Percentiles rank a stretch among this genome's conserved stretches.
These are phyloP conservation scores for Spathaspora gorwiae DNA, from an alignment of 805 yeast species.

Conservation along the genomic window DNA sequence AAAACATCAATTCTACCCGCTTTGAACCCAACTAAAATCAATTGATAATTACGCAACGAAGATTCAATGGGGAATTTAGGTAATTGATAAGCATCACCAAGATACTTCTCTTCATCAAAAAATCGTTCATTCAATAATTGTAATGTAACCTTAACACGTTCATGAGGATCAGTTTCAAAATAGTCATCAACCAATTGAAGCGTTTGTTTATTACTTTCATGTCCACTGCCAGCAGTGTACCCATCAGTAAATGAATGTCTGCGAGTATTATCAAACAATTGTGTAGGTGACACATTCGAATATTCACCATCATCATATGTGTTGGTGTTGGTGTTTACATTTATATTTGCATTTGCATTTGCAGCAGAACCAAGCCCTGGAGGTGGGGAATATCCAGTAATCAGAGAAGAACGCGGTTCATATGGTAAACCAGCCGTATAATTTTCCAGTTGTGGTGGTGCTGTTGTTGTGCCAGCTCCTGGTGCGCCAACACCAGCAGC, in stretches of 20 bases:
- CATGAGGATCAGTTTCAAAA: conserved; percentile 35
- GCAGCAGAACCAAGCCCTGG: neutral
- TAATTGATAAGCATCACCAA: conserved; percentile 28
- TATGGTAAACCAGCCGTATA: neutral
- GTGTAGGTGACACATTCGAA: conserved; percentile 1
- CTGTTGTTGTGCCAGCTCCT: neutral
- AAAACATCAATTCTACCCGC: conserved; percentile 78
- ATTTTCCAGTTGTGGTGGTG: neutral
- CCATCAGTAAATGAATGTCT: conserved; percentile 12
- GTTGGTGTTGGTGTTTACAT: neutral
- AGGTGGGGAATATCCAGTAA: conserved; percentile 4
- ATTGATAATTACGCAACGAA: conserved; percentile 30
- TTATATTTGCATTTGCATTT: neutral
- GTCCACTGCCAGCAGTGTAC: conserved; percentile 1
- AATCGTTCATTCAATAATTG: conserved; percentile 23
- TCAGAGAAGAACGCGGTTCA: conserved; percentile 5
- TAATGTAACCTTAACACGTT: conserved; percentile 34
- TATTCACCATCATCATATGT: neutral
- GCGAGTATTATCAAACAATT: conserved; percentile 4
- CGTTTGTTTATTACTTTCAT: conserved; percentile 6
- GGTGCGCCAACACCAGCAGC: neutral
- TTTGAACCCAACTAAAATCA: conserved; percentile 71
- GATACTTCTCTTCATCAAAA: conserved; percentile 25
- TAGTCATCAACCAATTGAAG: conserved; percentile 25
- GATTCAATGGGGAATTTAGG: conserved; percentile 36